Base-by-base conservation (phyloP, 192 early-diverging fungal genomes). In the Paraglomus brasilianum region DNA sequence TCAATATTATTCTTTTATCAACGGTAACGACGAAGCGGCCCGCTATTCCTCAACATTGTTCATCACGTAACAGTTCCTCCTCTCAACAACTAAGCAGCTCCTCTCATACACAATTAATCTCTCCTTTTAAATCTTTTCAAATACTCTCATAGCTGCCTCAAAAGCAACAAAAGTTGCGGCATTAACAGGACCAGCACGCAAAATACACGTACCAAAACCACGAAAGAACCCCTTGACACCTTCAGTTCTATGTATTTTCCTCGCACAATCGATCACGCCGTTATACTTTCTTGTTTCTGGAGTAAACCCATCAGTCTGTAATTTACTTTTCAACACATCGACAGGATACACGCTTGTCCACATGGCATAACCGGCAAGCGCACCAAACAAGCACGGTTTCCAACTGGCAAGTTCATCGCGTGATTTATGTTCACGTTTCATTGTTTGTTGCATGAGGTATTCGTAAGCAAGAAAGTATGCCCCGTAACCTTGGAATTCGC, bases 391-490 rank as follows among this genome's bases (percentile, higher is more conserved):
- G 49, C 89, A 91, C 47, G 94, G 87, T 75, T 91, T 85, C 75
- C 82, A 84, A 22, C 89, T 85, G 30, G 89, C 78, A n/a, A 98
- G 74, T 61, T 95, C 85, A 15, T 74, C 77, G 46, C 94, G 82
- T 71, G 43, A 38, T 43, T 73, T 78, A 49, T 76, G 71, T 68
- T 84, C 79, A 21, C 84, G 81, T 49, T 83, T 80, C 83, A 95
- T 92, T 8, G 82, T 80, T 42, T 87, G 78, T 81, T 95, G 89
- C 38, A 96, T 88, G 55, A 96, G 78, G 10, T 82, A 92, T 74
- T 98, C 96, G 71, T 98, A 98, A 0, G 87, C 87, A 58, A 91
- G 78, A 76, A 98, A 98, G 80, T 98, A 98, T 56, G 89, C 88
- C 56, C 93, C 95, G 70, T 95, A 96, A 40, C 95, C 96, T 55